Conservation (phyloP, 2,329 filamentous ascomycete species). For the Fusarium chuoi region DNA sequence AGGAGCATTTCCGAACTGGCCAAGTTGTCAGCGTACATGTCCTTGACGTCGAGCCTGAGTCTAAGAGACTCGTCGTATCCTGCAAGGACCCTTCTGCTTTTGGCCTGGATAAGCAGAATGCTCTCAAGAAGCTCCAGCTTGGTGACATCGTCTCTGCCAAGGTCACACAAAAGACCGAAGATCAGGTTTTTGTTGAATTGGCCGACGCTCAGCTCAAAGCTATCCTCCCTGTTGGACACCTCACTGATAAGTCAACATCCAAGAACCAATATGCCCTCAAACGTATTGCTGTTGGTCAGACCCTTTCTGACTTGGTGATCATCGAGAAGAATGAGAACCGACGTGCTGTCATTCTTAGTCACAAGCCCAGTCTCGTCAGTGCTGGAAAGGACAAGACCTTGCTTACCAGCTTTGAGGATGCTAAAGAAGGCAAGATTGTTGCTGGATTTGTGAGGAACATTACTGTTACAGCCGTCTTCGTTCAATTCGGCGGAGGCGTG, state of each 20-base stretch:
- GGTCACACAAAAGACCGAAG: constrained; percentile 82
- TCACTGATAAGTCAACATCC: constrained; percentile 83
- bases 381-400: constrained; percentile 78
- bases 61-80: constrained; percentile 81
- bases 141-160: constrained; percentile 81
- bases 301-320: constrained; percentile 81
- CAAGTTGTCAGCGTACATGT: constrained; percentile 93
- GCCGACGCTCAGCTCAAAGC: constrained; percentile 80
- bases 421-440: constrained; percentile 74
- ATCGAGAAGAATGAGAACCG: constrained; percentile 86
- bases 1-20: constrained; percentile 87
- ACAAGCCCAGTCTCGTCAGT: constrained; percentile 84
- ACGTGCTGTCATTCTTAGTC: constrained; percentile 78
- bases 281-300: constrained; percentile 86
- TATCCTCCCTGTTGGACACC: constrained; percentile 78
- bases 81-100: constrained; percentile 90
- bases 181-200: constrained; percentile 81
- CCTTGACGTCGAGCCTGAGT: constrained; percentile 79
- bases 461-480: constrained; percentile 81
- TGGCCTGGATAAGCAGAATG: constrained; percentile 78
- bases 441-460: constrained; percentile 89
- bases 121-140: constrained; percentile 77
- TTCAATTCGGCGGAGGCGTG: constrained; percentile 85
- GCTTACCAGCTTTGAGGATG: constrained; percentile 76
- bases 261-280: constrained; percentile 83